A percentile compares a stretch with the other conserved stretches of the same genome.
phyloP scores from a whole-genome alignment of 176 grass and related monocot species.

The Lolium perenne region DNA sequence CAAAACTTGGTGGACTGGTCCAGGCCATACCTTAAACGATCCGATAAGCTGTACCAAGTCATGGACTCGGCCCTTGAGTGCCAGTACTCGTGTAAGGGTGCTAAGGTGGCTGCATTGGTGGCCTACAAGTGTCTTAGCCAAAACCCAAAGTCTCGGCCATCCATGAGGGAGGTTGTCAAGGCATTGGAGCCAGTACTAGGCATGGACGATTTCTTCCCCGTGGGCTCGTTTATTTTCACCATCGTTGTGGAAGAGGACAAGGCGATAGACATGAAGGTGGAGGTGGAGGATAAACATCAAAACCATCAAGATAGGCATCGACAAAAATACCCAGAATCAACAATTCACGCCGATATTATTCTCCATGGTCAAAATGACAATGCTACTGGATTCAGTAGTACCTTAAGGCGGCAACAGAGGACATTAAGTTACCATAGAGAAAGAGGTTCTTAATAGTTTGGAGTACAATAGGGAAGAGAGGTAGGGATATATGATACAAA shows the following conservation, averaged over 20 bases:
- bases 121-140: constrained; percentile 85
- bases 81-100: constrained; percentile 68
- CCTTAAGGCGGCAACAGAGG: constrained; percentile 37
- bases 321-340: constrained; percentile 59
- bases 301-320: constrained; percentile 67
- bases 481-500: background rate
- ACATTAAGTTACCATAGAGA: constrained; percentile 48
- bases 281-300: constrained; percentile 35
- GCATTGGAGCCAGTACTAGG: constrained; percentile 60
- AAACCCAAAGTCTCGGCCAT: constrained; percentile 70
- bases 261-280: constrained; percentile 43
- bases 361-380: constrained; percentile 31
- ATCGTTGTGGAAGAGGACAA: constrained; percentile 61
- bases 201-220: constrained; percentile 57
- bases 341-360: constrained; percentile 55
- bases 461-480: background rate
- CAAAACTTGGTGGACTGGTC: constrained; percentile 78
- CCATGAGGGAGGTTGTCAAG: constrained; percentile 69
- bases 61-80: constrained; percentile 69
- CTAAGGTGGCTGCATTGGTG: constrained; percentile 63
- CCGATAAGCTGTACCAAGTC: constrained; percentile 50
- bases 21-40: constrained; percentile 57
- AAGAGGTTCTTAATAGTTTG: constrained; percentile 54
- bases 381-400: constrained; percentile 22
- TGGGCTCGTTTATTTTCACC: constrained; percentile 64